A percentile compares a stretch with the other conserved stretches of the same genome.
phyloP scores from a whole-genome alignment of 2,329 filamentous ascomycete genomes.

The Neofusicoccum parvum region DNA sequence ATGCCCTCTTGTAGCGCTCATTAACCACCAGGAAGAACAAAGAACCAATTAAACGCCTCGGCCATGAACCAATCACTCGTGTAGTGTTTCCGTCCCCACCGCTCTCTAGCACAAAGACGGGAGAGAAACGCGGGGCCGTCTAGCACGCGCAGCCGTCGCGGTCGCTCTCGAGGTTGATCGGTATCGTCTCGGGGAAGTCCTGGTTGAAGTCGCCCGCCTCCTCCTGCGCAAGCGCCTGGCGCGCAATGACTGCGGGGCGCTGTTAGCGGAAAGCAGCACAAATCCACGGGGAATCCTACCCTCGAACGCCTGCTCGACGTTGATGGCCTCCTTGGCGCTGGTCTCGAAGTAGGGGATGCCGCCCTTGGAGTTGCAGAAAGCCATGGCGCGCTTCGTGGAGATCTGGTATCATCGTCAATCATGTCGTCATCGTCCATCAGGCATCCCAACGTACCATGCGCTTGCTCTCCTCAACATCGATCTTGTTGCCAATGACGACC shows the following conservation, averaged over 20 bases:
- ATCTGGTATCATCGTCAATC: conserved; percentile 58
- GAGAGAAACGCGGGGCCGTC: conserved; percentile 27
- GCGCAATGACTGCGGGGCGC: conserved; percentile 77
- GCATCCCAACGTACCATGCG: conserved; percentile 65
- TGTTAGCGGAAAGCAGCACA: conserved; percentile 34
- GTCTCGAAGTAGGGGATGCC: conserved; percentile 99
- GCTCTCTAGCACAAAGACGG: conserved; percentile 6
- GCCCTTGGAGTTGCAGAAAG: conserved; percentile 96
- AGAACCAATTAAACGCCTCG: conserved; percentile 19
- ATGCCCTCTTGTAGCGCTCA: conserved; percentile 16
- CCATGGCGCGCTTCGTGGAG: conserved; percentile 92
- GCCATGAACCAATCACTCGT: conserved; percentile 26
- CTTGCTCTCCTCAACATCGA: conserved; percentile 97
- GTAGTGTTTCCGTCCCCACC: conserved; percentile 24
- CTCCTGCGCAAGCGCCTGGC: conserved; percentile 93
- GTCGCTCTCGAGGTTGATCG: conserved; percentile 94
- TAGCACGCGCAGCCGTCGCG: conserved; percentile 92
- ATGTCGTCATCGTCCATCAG: background rate
- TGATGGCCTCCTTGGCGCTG: conserved; percentile 97
- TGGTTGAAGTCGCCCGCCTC: conserved; percentile 97
- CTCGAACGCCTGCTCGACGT: conserved; percentile 86
- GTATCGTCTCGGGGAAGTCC: conserved; percentile 97
- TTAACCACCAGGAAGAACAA: conserved; percentile 4
- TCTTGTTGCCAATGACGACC: conserved; percentile 98
- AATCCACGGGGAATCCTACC: conserved; percentile 41